These are phyloP conservation scores for Globisporangium viniferum DNA, from an alignment of 352 stramenopile species.

Conservation along the genomic window DNA sequence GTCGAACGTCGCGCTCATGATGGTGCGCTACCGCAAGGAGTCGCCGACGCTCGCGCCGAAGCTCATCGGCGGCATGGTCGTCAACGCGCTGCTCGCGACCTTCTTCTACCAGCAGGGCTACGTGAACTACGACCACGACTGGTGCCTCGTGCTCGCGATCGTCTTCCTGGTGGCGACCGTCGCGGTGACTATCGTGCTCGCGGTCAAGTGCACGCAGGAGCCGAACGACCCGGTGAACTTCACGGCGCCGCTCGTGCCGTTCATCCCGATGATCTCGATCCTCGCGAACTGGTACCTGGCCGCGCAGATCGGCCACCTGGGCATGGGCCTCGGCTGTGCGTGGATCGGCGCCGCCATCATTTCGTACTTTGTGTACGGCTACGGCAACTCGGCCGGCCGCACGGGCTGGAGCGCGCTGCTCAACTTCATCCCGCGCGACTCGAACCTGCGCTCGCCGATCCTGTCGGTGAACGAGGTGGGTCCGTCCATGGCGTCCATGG, in stretches of 20 bases:
- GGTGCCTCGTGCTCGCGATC: slow-evolving; percentile 37
- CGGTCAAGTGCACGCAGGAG: slow-evolving; percentile 63
- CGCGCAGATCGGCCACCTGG: slow-evolving; percentile 49
- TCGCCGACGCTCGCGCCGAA: slow-evolving; percentile 41
- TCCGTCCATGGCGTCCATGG: slow-evolving; percentile 25
- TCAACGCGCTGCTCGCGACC: slow-evolving; percentile 30
- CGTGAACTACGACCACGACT: slow-evolving; percentile 35
- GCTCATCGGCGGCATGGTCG: slow-evolving; percentile 44
- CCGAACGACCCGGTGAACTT: slow-evolving; percentile 43
- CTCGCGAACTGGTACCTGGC: slow-evolving; percentile 72
- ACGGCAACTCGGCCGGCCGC: slow-evolving; percentile 57
- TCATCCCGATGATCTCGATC: slow-evolving; percentile 53
- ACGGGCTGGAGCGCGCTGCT: slow-evolving; percentile 58
- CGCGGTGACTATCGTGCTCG: slow-evolving; percentile 27
- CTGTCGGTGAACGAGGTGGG: slow-evolving; percentile 49
- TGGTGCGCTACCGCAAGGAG: slow-evolving; percentile 64
- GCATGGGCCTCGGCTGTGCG: slow-evolving; percentile 44
- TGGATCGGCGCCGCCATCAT: slow-evolving; percentile 60
- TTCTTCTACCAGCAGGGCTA: slow-evolving; percentile 79
- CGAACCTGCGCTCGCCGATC: slow-evolving; percentile 45
- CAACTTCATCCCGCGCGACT: slow-evolving; percentile 42
- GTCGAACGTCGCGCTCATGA: slow-evolving; percentile 70
- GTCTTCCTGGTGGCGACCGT: slow-evolving; percentile 45
- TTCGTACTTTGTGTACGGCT: slow-evolving; percentile 81
- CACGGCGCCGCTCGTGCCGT: slow-evolving; percentile 62